Evolutionary conservation across 805 yeast species (phyloP).

Genomic region (Candida parachauliodes): DNA sequence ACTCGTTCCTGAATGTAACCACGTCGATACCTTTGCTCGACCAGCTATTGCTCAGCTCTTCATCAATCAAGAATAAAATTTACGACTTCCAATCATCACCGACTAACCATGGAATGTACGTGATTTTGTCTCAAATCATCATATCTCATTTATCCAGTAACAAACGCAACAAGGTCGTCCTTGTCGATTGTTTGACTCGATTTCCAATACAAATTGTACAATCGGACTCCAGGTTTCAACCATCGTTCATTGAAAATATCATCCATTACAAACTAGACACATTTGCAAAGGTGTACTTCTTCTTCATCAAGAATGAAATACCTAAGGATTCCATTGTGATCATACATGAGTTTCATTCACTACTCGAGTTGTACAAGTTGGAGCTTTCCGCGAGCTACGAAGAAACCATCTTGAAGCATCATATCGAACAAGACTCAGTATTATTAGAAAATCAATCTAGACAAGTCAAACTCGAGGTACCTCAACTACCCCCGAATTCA

Average conservation of each 20-base stretch:
- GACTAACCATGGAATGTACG: slow-evolving; percentile 18
- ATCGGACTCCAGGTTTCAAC: slow-evolving; percentile 17
- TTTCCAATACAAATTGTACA: slow-evolving; percentile 27
- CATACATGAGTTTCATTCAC: slow-evolving; percentile 31
- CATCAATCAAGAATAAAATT: slow-evolving; percentile 12
- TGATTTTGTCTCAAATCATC: slow-evolving; percentile 21
- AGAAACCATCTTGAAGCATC: slow-evolving; percentile 28
- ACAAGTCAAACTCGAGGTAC: slow-evolving; percentile 19
- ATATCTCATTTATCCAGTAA: slow-evolving; percentile 23
- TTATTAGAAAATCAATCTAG: slow-evolving; percentile 15
- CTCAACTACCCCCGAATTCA: slow-evolving; percentile 26
- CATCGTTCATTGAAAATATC: slow-evolving; percentile 16
- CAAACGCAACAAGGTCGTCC: slow-evolving; percentile 16
- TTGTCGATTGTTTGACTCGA: slow-evolving; percentile 27
- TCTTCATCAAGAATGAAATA: slow-evolving; percentile 13
- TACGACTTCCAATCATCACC: slow-evolving; percentile 40
- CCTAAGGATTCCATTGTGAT: slow-evolving; percentile 18
- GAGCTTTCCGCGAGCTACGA: slow-evolving; percentile 33
- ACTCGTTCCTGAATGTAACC: slow-evolving; percentile 18
- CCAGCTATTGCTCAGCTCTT: slow-evolving; percentile 15
- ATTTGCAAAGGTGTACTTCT: slow-evolving; percentile 24
- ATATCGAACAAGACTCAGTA: slow-evolving; percentile 22
- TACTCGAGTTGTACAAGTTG: slow-evolving; percentile 30
- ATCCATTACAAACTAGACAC: slow-evolving; percentile 18
- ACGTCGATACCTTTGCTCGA: slow-evolving; percentile 30